Base-by-base conservation (phyloP, 192 early-diverging fungal species). In the Entomortierella parvispora region DNA sequence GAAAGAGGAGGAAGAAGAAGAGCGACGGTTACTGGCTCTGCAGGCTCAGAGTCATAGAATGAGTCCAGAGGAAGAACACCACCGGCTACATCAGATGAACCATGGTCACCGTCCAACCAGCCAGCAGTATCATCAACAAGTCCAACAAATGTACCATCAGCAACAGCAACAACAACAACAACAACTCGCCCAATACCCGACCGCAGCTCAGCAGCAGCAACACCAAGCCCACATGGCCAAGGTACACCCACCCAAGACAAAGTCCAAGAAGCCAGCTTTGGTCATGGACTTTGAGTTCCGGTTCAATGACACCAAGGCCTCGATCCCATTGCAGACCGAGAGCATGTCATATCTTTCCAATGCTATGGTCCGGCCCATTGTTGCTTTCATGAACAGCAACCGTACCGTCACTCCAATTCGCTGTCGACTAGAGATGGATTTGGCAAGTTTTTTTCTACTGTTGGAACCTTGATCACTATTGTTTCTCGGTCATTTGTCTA, bases 351-450 rank as follows among this genome's bases (percentile, higher is more conserved):
- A 96, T 52, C 69, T 97, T 52, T 92, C 83, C 60, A 89, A 89
- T 22, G 95, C 96, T 22, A 82, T 97, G 62, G 91, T 98, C 25
- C 89, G 97, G 5, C 96, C 97, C 1, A 86, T 98, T 44, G 95
- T 98, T 0, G 97, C 89, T 15, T 99, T 93, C 65, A 93, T 99
- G 88, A 98, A 98, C 72, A 88, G 93, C 3, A 92, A 96, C 67
- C 88, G 91, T n/a, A 95, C 92, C 20, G 87, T 90, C 42, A 91
- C 95, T 26, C 89, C 93, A 3, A 88, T 99, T 72, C 87, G 89
- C 29, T 93, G 93, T 76, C 89, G 89, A 37, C 86, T 94, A 15
- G 89, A 89, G 42, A 86, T 95, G 81, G 86, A 90, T 52, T 50
- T 92, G 31, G 92, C 92, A 81, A 74, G 84, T 75, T 4, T 32